These are phyloP conservation scores for Colletotrichum trifolii DNA, from an alignment of 2,329 filamentous ascomycete species.

Conservation along the genomic window DNA sequence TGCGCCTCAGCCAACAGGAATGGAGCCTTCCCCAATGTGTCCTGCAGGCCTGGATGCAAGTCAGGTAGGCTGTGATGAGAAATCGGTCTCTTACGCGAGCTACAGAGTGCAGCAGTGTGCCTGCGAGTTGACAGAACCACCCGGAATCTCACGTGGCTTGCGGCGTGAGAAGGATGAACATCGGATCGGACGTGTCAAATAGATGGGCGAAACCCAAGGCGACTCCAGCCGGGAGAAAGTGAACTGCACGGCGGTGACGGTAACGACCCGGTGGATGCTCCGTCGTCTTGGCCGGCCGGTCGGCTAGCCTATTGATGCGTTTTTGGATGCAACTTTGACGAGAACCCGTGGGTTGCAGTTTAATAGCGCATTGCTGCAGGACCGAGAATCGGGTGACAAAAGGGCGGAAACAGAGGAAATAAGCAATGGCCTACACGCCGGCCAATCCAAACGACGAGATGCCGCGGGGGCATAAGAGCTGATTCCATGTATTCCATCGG, in stretches of 20 bases:
- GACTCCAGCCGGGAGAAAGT: no score
- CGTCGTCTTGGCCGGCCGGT: not conserved
- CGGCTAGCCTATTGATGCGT: slow-evolving; percentile 16
- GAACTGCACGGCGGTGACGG: no score
- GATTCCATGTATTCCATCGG: not conserved
- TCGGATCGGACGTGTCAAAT: slow-evolving; percentile 32
- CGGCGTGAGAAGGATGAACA: slow-evolving; percentile 7
- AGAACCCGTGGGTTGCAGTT: slow-evolving; percentile 14
- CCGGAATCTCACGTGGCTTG: slow-evolving; percentile 31
- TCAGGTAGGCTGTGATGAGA: slow-evolving; percentile 30
- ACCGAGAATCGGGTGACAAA: slow-evolving; percentile 5
- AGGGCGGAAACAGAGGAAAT: not conserved
- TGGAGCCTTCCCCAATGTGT: slow-evolving; percentile 27
- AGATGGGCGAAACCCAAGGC: slow-evolving; percentile 28
- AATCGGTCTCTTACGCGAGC: slow-evolving; percentile 7
- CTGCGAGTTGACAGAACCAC: not conserved
- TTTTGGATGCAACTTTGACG: slow-evolving; percentile 15
- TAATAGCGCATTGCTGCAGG: slow-evolving; percentile 27
- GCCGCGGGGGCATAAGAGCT: slow-evolving; percentile 10
- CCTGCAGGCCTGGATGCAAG: slow-evolving; percentile 34
- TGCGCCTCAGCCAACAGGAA: slow-evolving; percentile 36
- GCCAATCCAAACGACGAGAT: slow-evolving; percentile 14
- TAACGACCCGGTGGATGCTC: no score
- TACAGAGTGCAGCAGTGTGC: not conserved
- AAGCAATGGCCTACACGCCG: not conserved